Evolutionary conservation across 495 filamentous ascomycete species (phyloP), one percentile per base, ranked within the genome.

Genomic region (Tuber brumale): DNA sequence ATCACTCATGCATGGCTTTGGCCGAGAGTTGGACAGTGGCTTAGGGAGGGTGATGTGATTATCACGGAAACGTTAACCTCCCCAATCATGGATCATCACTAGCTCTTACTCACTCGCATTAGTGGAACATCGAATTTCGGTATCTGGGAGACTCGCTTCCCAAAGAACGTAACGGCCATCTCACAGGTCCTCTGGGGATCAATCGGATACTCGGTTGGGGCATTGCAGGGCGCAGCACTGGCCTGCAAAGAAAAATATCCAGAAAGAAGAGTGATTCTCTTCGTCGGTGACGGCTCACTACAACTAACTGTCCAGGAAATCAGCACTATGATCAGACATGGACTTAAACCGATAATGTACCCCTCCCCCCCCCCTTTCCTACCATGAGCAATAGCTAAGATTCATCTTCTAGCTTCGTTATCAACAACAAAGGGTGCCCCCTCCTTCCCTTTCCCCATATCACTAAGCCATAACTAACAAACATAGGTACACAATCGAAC

Each of bases 1-100:
- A 95, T 97, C 79, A 94, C 88, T 3, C 94, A 97, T 82, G 89
- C 89, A 18, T 97, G 91, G 90, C 87, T 97, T 75, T 97, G 94
- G 94, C 92, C 92, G 0, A 88, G 86, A 70, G 84, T 97, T 72
- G 92, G 93, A 16, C 88, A 92, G 77, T 97, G 92, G 88, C 84
- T 97, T 37, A 86, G 89, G 76, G 86, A 90, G 70, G 86, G 89
- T 31, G 94, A 97, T 80, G 88, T 97, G 72, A 86, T 97, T 61
- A 89, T 97, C 70, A 95, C 93, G 0, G 94, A 97, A 83, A 97
- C 94, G 75, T 81, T 72, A 42, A 74, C 74, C n/a, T 35, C 48
- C 48, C 18, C 31, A 51, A 19, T 41, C 44, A 70, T 69, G 23
- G 2, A 21, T 45, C 35, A 41, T 71, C 39, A 41, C 43, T 45